A percentile compares a stretch with the other conserved stretches of the same genome.
phyloP scores from a whole-genome alignment of 169 alveolate genomes.

The Plasmodium inui region DNA sequence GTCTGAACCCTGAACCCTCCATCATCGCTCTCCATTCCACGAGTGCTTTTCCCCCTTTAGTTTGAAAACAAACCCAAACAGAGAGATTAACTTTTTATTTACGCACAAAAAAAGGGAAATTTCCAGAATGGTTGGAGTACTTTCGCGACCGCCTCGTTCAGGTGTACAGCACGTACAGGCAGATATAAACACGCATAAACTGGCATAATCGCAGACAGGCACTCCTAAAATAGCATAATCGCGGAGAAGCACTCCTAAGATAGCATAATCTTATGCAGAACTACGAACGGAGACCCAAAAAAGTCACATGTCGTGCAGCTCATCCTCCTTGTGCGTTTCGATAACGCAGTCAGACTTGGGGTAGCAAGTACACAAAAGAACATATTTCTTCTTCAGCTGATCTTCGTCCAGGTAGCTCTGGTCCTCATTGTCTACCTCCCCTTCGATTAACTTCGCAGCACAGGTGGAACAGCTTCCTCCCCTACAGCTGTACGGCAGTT shows the following conservation, averaged over 20 bases:
- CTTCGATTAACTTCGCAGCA: slow-evolving; percentile 86
- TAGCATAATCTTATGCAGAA: background rate
- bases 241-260: background rate
- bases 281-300: background rate
- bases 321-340: slow-evolving; percentile 89
- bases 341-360: slow-evolving; percentile 89
- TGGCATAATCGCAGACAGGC: background rate
- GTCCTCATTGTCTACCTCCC: slow-evolving; percentile 86
- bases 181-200: background rate
- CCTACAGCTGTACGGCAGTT: slow-evolving; percentile 90
- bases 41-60: background rate
- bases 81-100: background rate
- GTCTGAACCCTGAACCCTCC: background rate
- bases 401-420: slow-evolving; percentile 87
- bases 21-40: background rate
- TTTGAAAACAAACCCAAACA: background rate
- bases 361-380: slow-evolving; percentile 87
- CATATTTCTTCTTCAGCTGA: slow-evolving; percentile 84
- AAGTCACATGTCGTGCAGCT: slow-evolving; percentile 75
- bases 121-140: background rate
- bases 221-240: background rate
- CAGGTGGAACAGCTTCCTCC: slow-evolving; percentile 92
- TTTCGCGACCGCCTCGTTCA: background rate
- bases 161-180: background rate
- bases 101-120: background rate